Evolutionary conservation across 2,329 filamentous ascomycete genomes (phyloP).

Genomic region (Hymenoscyphus linearis): DNA sequence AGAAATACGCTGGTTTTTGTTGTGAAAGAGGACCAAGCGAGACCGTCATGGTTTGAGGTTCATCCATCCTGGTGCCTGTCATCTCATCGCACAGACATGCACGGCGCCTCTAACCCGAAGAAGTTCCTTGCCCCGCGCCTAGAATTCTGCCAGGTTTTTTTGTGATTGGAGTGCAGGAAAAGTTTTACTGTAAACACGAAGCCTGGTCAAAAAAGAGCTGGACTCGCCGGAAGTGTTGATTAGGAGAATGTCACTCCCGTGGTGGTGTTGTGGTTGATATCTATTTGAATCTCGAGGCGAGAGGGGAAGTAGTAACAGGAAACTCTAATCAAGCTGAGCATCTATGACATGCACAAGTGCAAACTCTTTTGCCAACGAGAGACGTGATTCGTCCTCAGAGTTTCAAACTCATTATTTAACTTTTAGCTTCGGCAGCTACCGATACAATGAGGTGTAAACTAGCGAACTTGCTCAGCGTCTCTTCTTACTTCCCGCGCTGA

Average conservation of each 20-base stretch:
- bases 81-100: slow-evolving; percentile 16
- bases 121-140: slow-evolving; percentile 16
- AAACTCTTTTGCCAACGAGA: not conserved
- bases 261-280: not conserved
- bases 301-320: too few species aligned
- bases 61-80: slow-evolving; percentile 8
- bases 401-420: not conserved
- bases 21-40: slow-evolving; percentile 5
- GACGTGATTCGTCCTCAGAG: not conserved
- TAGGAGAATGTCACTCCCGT: not conserved
- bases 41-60: slow-evolving; percentile 20
- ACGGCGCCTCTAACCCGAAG: slow-evolving; percentile 13
- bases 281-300: not conserved
- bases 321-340: too few species aligned
- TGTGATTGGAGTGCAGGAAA: not conserved
- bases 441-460: not conserved
- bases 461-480: not conserved
- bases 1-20: not conserved
- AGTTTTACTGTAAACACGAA: not conserved
- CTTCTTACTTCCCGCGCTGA: not conserved
- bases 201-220: not conserved
- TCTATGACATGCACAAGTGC: slow-evolving; percentile 8
- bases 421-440: not conserved
- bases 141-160: not conserved
- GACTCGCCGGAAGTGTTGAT: not conserved